Conservation (phyloP, 202 grass and related monocot genomes). For the Setaria viridis region DNA sequence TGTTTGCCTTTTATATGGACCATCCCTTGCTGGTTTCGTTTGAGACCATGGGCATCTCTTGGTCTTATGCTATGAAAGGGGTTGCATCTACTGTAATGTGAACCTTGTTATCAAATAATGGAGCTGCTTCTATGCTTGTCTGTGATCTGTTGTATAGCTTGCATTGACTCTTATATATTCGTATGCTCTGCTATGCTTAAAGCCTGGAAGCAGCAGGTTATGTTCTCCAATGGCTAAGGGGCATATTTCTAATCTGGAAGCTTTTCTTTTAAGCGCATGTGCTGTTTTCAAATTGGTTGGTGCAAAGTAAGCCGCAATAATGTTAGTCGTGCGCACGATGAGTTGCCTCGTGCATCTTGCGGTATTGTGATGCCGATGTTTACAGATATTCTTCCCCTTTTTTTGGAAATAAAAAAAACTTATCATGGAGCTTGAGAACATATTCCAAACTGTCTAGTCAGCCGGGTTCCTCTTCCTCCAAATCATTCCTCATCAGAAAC, state of each 20-base stretch:
- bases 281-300: background rate
- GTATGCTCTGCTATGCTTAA: no score
- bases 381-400: background rate
- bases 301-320: slow-evolving; percentile 11
- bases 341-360: background rate
- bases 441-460: slow-evolving; percentile 10
- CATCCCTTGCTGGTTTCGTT: background rate
- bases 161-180: background rate
- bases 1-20: slow-evolving; percentile 4
- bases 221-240: background rate
- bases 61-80: background rate
- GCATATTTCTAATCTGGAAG: background rate
- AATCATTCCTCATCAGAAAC: background rate
- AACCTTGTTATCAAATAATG: slow-evolving; percentile 38
- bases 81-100: slow-evolving; percentile 22
- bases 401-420: background rate
- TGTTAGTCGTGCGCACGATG: background rate
- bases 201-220: background rate
- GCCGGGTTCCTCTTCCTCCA: background rate
- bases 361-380: background rate
- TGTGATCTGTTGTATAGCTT: background rate
- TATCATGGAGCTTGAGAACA: background rate
- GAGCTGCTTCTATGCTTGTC: slow-evolving; percentile 4
- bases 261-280: background rate
- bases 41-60: background rate